Evolutionary conservation across 768 basidiomycete genomes (phyloP).

Genomic region (Termitomyces titanicus): DNA sequence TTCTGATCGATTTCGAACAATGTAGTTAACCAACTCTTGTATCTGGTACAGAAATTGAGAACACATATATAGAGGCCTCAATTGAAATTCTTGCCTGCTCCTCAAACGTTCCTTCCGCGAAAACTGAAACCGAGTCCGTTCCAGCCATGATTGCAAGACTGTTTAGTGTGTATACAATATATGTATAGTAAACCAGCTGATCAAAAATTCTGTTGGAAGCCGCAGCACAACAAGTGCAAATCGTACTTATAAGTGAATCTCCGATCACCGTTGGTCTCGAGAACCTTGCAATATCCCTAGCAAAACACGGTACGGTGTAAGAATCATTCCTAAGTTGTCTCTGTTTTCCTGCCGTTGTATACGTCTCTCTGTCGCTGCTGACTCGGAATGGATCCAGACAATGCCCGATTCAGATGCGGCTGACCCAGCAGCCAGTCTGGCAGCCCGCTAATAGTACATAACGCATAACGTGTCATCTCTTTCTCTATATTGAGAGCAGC

Average conservation of each 20-base stretch:
- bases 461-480: too few relatives aligned
- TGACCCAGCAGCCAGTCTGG: too few relatives aligned
- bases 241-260: too few relatives aligned
- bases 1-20: constrained; percentile 62
- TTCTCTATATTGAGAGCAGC: not conserved
- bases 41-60: constrained; percentile 41
- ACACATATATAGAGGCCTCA: not conserved
- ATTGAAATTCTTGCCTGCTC: constrained; percentile 58
- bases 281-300: too few relatives aligned
- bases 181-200: constrained; percentile 1
- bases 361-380: too few relatives aligned
- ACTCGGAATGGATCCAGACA: too few relatives aligned
- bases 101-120: constrained; percentile 85
- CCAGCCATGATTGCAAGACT: constrained; percentile 54
- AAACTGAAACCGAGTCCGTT: constrained; percentile 78
- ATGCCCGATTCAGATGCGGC: too few relatives aligned
- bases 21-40: constrained; percentile 73
- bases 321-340: too few relatives aligned
- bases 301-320: too few relatives aligned
- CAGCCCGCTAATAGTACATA: too few relatives aligned
- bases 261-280: too few relatives aligned
- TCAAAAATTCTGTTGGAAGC: constrained; percentile 30
- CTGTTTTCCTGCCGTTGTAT: too few relatives aligned
- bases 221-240: constrained; percentile 35
- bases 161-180: constrained; percentile 11